Base-by-base conservation (phyloP, 495 filamentous ascomycete genomes). In the Thermothielavioides terrestris region DNA sequence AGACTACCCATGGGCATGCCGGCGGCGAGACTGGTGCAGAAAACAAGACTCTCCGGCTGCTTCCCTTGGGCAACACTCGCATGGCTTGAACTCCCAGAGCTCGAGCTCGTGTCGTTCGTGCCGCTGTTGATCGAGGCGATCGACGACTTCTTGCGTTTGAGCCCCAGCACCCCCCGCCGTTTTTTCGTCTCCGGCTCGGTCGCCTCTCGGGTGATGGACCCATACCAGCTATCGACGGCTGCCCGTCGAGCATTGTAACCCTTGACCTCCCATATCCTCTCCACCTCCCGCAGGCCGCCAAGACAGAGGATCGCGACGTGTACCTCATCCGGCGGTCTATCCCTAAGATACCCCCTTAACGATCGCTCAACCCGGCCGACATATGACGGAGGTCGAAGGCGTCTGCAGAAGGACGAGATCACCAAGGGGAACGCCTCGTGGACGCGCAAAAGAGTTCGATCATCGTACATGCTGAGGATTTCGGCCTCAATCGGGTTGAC, bases 251-350 rank as follows among this genome's bases (percentile, higher is more conserved):
- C 57, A 53, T 78, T 80, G 57, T 80, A 80, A 20, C 76, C 75
- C 47, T 80, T 78, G 3, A 76, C 71, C 49, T 80, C 76, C 77
- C 77, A 80, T 28, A 80, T 71, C 49, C 68, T 61, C 47, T 77
- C 74, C 10, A 77, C 75, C 52, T 77, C 70, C 6, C 77, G 69
- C 42, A 80, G 58, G 5, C 77, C 77, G 32, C 76, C 77, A 23
- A 80, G 60, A n/a, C 68, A 71, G 22, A 80, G 50, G 20, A 77
- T 72, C 14, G 77, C 68, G 6, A 73, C 69, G 49, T 80, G 77
- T 2, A 80, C 72, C 46, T 78, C 75, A 45, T 78, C 77, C 7
- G 74, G 54, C 4, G 77, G 77, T 49, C 70, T 72, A 31, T 78
- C 77, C 43, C 73, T 68, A 9, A 78, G 58, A 51, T 78, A 78